Evolutionary conservation across 2,329 filamentous ascomycete species (phyloP), one percentile per base, ranked within the genome.

Genomic region (Ophiostoma triangulosporum): DNA sequence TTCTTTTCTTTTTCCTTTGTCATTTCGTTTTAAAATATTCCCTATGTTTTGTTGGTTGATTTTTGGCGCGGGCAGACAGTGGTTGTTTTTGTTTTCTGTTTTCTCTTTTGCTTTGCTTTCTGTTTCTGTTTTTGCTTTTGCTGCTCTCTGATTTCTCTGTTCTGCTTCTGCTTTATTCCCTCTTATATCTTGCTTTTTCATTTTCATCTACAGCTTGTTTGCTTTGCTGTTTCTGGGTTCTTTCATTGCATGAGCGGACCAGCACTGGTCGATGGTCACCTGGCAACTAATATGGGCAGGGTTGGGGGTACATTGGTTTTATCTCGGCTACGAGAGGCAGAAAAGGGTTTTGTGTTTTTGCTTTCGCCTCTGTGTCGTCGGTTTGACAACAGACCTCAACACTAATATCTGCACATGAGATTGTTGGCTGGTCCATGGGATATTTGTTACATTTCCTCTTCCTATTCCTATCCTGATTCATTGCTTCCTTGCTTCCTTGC

Each of bases 361-460:
- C 29, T 32, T 45, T 27, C n/a, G 46, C 15, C 40, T 36, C 31
- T 31, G n/a, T 24, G 27, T 31, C 35, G 45, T 35, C 26, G 48
- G 14, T 38, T 50, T 48, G 49, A 53, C 38, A 55, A 50, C 46
- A 56, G 46, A 43, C 51, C 51, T 68, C 68, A 65, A 66, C 67
- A 52, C 68, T 71, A 69, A 71, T 71, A 68, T 67, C 69, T 72
- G 69, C 68, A 63, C 62, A 58, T 60, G 63, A 62, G 64, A 64
- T 53, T 64, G 66, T 71, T 75, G 73, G 73, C 73, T 75, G 73
- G 73, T 70, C 72, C 73, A 75, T 70, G 69, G 62, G 68, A 6
- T 6, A 6, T 31, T 31, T 31, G 29, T 24, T 40, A 1, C 22
- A 61, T 60, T 64, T 61, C 62, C 67, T 68, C 64, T 68, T 65